Conservation (phyloP, 495 filamentous ascomycete species). For the Tuber indicum region DNA sequence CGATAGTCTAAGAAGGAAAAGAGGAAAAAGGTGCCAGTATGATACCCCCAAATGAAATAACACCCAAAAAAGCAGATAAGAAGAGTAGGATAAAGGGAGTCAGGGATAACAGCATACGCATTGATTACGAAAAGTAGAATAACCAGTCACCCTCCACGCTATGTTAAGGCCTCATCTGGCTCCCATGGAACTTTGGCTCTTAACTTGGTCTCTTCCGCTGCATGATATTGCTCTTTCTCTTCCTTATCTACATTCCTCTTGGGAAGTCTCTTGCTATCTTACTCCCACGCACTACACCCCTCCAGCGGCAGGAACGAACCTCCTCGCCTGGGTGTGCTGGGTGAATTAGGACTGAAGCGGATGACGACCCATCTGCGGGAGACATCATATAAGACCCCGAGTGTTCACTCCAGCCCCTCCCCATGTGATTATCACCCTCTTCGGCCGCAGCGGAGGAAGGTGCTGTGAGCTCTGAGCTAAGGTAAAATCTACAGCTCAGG, state of each 20-base stretch:
- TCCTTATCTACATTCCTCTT: conserved; percentile 27
- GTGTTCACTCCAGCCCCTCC: conserved; percentile 16
- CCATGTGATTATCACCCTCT: conserved; percentile 24
- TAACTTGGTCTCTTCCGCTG: conserved; percentile 38
- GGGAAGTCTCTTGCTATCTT: conserved; percentile 21
- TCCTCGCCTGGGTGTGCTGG: conserved; percentile 23
- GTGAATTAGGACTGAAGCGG: conserved; percentile 13
- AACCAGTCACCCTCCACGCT: neutral
- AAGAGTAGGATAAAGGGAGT: neutral
- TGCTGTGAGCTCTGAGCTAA: conserved; percentile 54
- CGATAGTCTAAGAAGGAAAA: too few species aligned
- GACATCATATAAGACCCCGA: conserved; percentile 30
- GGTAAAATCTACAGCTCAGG: too few species aligned
- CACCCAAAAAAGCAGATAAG: neutral
- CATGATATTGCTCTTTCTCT: conserved; percentile 37
- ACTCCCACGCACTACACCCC: conserved; percentile 24
- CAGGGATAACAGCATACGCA: neutral
- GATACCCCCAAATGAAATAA: neutral
- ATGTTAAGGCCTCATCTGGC: conserved; percentile 30
- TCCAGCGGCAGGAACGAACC: conserved; percentile 21
- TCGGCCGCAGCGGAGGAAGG: conserved; percentile 41
- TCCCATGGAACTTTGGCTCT: conserved; percentile 37
- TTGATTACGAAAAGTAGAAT: neutral
- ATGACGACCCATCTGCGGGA: conserved; percentile 12
- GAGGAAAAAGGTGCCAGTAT: too few species aligned